These are phyloP conservation scores for Auriculariales sp. DNA, from an alignment of 768 basidiomycete genomes.

Conservation along the genomic window DNA sequence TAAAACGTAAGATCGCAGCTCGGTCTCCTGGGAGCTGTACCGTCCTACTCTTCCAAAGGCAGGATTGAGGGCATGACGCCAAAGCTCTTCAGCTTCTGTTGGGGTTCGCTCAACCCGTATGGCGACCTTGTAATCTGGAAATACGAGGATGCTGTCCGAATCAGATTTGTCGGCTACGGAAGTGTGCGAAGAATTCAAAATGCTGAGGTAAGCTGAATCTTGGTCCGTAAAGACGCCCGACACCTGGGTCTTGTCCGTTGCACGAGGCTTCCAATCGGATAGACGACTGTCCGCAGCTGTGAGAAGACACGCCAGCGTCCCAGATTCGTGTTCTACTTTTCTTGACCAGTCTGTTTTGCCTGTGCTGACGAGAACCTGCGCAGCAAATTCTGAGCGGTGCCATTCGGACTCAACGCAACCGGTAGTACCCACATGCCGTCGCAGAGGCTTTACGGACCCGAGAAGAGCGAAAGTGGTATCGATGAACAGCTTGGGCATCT, in stretches of 20 bases:
- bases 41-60: conserved; percentile 26
- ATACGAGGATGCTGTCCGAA: conserved; percentile 67
- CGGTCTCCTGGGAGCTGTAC: conserved; percentile 29
- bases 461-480: conserved; percentile 74
- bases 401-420: not conserved
- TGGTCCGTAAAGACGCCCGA: conserved; percentile 45
- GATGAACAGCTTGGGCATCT: conserved; percentile 60
- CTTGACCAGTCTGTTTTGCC: conserved; percentile 80
- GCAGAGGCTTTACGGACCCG: conserved; percentile 76
- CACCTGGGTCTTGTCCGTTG: conserved; percentile 14
- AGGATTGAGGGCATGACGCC: conserved; percentile 49
- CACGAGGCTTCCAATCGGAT: conserved; percentile 6
- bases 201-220: conserved; percentile 42
- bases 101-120: conserved; percentile 12
- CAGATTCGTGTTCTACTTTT: conserved; percentile 58
- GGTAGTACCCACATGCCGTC: conserved; percentile 47
- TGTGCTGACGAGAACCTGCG: conserved; percentile 75
- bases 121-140: conserved; percentile 86
- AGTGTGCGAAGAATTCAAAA: conserved; percentile 74
- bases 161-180: conserved; percentile 51
- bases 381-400: not conserved
- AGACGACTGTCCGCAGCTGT: conserved; percentile 16
- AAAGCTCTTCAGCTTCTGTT: conserved; percentile 49
- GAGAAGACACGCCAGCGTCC: conserved; percentile 52
- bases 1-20: conserved; percentile 58